phyloP scores from a whole-genome alignment of 2,329 filamentous ascomycete genomes.

The Aspergillus sp. region DNA sequence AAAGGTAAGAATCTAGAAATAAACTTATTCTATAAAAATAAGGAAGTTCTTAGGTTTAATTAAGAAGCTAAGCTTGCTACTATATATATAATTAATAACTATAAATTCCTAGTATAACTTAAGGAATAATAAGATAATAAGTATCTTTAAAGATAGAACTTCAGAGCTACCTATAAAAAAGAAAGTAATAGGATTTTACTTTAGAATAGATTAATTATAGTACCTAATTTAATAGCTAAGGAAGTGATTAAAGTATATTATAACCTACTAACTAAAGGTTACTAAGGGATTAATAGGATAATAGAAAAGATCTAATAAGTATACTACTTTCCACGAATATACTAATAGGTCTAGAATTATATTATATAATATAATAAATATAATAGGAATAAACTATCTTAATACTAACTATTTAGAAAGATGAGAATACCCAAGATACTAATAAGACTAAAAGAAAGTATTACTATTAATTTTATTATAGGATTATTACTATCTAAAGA shows the following conservation, averaged over 20 bases:
- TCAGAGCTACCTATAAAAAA: background rate
- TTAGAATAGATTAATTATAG: background rate
- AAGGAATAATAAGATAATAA: background rate
- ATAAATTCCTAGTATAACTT: background rate
- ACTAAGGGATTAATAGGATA: slow-evolving; percentile 4
- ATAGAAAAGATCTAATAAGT: background rate
- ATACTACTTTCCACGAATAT: slow-evolving; percentile 9
- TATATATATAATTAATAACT: slow-evolving; percentile 2
- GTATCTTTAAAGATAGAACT: background rate
- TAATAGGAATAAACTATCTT: background rate
- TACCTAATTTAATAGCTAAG: background rate
- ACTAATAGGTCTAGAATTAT: slow-evolving; percentile 6
- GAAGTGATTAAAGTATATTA: slow-evolving; percentile 4
- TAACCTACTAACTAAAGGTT: background rate
- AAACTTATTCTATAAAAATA: background rate
- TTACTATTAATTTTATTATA: background rate
- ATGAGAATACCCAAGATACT: background rate
- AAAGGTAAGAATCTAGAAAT: slow-evolving; percentile 7
- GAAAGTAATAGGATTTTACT: background rate
- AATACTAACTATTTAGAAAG: slow-evolving; percentile 2
- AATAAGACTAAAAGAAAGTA: slow-evolving; percentile 1
- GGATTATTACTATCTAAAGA: background rate
- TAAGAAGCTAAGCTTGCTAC: background rate
- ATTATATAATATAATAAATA: slow-evolving; percentile 1
- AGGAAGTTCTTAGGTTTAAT: background rate